Evolutionary conservation across 2,329 filamentous ascomycete species (phyloP), one percentile per base, ranked within the genome.

Genomic region (Phialocephala subalpina): DNA sequence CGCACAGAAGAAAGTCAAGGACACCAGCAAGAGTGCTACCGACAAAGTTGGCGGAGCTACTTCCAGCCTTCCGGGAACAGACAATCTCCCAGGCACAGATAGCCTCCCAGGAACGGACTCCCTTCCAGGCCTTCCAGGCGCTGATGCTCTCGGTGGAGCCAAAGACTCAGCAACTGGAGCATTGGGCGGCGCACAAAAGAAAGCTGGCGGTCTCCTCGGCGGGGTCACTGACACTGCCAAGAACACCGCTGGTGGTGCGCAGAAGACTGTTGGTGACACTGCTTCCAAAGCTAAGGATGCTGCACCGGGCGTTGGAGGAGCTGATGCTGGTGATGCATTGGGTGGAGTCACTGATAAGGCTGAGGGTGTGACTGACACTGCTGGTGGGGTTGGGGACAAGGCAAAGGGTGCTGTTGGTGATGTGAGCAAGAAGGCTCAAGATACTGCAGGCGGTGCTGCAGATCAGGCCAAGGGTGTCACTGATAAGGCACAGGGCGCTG

Each of bases 401-500:
- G 52, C 52, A 6, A 2, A 58, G 1, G 45, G 33, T 8, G 47
- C 42, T 33, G 45, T 33, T 29, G 35, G 38, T 25, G 60, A 35
- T 33, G 29, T n/a, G n/a, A n/a, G n/a, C n/a, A n/a, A n/a, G n/a
- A 53, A 35, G 11, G 60, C 29, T 1, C 42, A 65, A 16, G 60
- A 62, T 40, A 58, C 67, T 47, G 36, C 62, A 3, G 33, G 27
- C 1, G 68, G 38, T 29, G 67, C 52, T 6, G 38, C 42, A 35
- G 65, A 61, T 27, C 35, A 38, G 25, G 63, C 45, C 16, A 52
- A 45, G 9, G 69, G 65, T 9, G 63, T 52, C 5, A 52, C 53
- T 53, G 64, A 64, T 22, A 58, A 67, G 42, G 69, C 65, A 20
- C 40, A 58, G 47, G 58, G 58, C 33, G 61, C 60, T 5, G 58